Evolutionary conservation across 73 alveolate genomes (phyloP).

Genomic region (Halteria grandinella): DNA sequence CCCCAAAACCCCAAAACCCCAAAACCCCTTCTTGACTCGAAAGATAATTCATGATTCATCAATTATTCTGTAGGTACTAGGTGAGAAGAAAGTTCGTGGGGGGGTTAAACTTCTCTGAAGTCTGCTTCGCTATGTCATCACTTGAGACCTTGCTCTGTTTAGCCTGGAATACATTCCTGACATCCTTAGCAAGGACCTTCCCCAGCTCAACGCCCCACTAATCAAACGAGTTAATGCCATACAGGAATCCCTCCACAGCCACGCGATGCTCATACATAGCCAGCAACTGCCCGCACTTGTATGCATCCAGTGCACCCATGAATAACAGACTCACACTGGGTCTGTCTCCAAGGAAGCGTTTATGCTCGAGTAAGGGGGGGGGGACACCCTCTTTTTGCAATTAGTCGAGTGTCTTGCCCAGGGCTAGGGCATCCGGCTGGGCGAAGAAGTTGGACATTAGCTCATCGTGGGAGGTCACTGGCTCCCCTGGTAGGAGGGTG

Average conservation of each 20-base stretch:
- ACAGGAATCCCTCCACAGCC: conserved; percentile 88
- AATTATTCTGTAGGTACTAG: conserved; percentile 16
- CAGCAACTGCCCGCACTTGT: conserved; percentile 78
- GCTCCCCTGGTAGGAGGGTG: conserved; percentile 58
- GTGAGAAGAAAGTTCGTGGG: conserved; percentile 27
- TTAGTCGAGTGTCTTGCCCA: conserved; percentile 82
- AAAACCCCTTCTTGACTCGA: too few species aligned
- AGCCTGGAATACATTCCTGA: conserved; percentile 60
- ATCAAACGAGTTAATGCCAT: conserved; percentile 78
- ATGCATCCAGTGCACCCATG: conserved; percentile 62
- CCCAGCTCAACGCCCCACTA: conserved; percentile 91
- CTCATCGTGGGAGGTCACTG: conserved; percentile 85
- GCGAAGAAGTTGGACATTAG: conserved; percentile 96
- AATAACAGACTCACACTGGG: conserved; percentile 63
- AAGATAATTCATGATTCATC: too few species aligned
- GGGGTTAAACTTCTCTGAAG: conserved; percentile 15
- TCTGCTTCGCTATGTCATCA: conserved; percentile 7
- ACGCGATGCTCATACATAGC: conserved; percentile 92
- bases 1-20: too few species aligned
- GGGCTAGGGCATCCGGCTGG: conserved; percentile 97
- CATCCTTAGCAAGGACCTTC: conserved; percentile 77
- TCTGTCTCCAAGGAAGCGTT: conserved; percentile 89
- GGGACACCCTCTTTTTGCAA: conserved; percentile 83
- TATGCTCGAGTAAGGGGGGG: conserved; percentile 76
- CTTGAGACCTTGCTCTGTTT: conserved; percentile 43